These are phyloP conservation scores for Phytopythium litorale DNA, from an alignment of 352 stramenopile genomes.

Conservation along the genomic window DNA sequence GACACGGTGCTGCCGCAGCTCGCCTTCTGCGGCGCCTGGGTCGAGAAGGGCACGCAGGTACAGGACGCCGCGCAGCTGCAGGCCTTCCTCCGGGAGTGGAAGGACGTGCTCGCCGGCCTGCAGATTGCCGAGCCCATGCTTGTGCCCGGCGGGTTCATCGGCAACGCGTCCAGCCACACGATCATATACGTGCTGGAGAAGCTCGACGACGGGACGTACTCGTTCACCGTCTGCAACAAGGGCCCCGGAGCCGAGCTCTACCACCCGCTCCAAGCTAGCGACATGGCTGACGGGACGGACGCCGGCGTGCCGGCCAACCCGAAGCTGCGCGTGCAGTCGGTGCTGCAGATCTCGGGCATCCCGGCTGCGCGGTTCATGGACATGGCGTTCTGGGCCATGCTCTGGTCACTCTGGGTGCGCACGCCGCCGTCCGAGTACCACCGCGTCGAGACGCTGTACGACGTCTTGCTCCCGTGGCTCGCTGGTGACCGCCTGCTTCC, in stretches of 20 bases:
- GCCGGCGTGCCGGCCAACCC: constrained; percentile 16
- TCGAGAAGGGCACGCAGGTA: constrained; percentile 54
- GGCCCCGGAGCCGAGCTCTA: constrained; percentile 83
- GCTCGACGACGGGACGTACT: constrained; percentile 42
- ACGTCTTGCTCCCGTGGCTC: constrained; percentile 87
- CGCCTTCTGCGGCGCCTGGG: constrained; percentile 40
- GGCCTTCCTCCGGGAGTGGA: constrained; percentile 66
- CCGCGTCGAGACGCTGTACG: constrained; percentile 84
- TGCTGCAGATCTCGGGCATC: constrained; percentile 64
- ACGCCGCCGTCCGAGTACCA: constrained; percentile 86
- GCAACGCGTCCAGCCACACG: constrained; percentile 62
- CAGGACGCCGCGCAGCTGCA: constrained; percentile 63
- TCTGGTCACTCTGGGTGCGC: constrained; percentile 85
- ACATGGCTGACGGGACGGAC: constrained; percentile 6
- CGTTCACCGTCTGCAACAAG: constrained; percentile 89
- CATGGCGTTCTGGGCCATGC: constrained; percentile 80
- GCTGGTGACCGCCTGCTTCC: constrained; percentile 69
- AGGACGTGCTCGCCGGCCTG: constrained; percentile 42
- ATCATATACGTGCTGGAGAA: constrained; percentile 87
- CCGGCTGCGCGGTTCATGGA: constrained; percentile 63
- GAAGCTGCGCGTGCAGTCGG: constrained; percentile 82
- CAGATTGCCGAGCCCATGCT: constrained; percentile 43
- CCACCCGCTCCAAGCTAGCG: constrained; percentile 35
- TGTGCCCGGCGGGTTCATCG: constrained; percentile 76
- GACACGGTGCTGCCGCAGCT: constrained; percentile 55